Evolutionary conservation across 306 rosid genomes (phyloP), one percentile per base, ranked within the genome.

Genomic region (Delonix regia): DNA sequence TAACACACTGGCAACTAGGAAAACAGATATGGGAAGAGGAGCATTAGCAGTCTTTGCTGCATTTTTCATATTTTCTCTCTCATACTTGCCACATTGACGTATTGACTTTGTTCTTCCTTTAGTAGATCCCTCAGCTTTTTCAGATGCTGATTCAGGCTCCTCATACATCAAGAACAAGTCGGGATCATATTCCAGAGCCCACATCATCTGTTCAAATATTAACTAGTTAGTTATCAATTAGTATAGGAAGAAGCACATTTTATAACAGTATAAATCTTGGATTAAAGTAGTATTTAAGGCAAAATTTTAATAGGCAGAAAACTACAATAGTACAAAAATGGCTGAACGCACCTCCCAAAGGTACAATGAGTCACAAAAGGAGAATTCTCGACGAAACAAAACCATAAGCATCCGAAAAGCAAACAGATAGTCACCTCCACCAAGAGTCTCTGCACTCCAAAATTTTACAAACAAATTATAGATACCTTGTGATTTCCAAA

Each of bases 331-430:
- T 22, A 57, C 41, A 60, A 8, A 42, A 55, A 78, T 51, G 74
- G 36, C 45, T 59, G 21, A 63, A 76, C 88, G 62, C 78, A 93
- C 99, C 99, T 96, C 99, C 99, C 99, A 96, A 80, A 96, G 98
- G 85, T 86, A 96, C 85, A 96, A 84, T 8, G 99, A 93, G 81
- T 96, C 99, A 78, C 99, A 91, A 75, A 96, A 96, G 34, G 99
- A 96, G 86, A 96, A 96, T 70, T 96, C 99, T 77, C 99, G 94
- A 44, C 99, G 98, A 78, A 96, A 96, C 83, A 88, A 80, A 86
- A 96, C 99, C 99, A 96, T 96, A 56, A 96, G 96, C 99, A 96
- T 96, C 91, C 99, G 97, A 86, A 96, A 91, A 65, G 99, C 99
- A 44, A 96, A 96, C 64, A 96, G 81, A 86, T 93, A 96, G 78